phyloP scores from a whole-genome alignment of 192 early-diverging fungal genomes.

The Pilaira anomala region DNA sequence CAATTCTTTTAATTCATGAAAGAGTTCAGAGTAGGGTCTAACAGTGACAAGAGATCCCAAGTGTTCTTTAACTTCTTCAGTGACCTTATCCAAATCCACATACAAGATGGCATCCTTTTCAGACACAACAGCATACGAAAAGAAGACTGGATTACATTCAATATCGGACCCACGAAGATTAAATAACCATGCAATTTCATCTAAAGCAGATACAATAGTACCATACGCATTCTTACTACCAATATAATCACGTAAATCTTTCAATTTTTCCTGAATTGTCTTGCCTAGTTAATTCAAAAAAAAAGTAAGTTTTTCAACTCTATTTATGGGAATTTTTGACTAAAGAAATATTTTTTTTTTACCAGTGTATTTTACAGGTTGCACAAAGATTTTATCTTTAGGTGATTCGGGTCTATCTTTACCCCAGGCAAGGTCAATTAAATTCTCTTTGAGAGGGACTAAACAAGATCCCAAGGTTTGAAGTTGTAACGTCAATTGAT shows the following conservation, averaged over 20 bases:
- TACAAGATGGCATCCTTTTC: conserved; percentile 65
- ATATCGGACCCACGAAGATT: conserved; percentile 97
- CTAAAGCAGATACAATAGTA: conserved; percentile 82
- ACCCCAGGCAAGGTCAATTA: conserved; percentile 86
- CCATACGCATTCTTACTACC: conserved; percentile 61
- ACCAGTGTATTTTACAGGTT: conserved; percentile 70
- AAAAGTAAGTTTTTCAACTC: neutral
- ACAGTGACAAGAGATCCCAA: conserved; percentile 58
- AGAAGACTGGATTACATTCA: conserved; percentile 95
- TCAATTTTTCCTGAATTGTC: conserved; percentile 61
- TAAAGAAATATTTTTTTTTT: conserved; percentile 19
- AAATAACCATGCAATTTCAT: conserved; percentile 97
- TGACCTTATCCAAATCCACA: conserved; percentile 72
- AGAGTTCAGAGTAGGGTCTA: conserved; percentile 74
- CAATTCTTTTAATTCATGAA: conserved; percentile 58
- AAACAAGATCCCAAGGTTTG: conserved; percentile 55
- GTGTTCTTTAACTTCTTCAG: conserved; percentile 58
- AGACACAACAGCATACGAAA: conserved; percentile 86
- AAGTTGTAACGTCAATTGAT: conserved; percentile 19
- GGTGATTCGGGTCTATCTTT: conserved; percentile 71
- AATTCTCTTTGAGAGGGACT: conserved; percentile 71
- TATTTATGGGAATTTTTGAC: neutral
- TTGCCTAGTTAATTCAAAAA: conserved; percentile 18
- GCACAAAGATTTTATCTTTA: conserved; percentile 58
- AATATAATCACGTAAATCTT: conserved; percentile 62